Base-by-base conservation (phyloP, 345 rosid genomes). In the Salix brachista region DNA sequence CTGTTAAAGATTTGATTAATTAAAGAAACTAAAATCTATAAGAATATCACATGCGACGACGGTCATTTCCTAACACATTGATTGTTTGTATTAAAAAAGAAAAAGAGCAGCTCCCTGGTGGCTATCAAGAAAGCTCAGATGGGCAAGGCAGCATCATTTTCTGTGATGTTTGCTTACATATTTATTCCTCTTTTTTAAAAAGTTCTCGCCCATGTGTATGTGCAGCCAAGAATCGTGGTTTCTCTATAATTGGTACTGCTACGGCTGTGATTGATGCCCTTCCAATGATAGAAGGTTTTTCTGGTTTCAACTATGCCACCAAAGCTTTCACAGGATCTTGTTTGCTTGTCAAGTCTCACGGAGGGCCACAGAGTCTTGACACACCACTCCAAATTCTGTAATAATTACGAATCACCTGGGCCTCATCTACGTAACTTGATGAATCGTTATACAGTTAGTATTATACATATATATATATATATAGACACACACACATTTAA, bases 191-290 rank as follows among this genome's bases (percentile, higher is more conserved):
- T 65, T 76, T 65, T 25, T 68, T 0, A 26, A 79, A 78, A 70
- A 65, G 66, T 52, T 41, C 65, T 71, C 12, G 39, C 67, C 77
- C 75, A 81, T 80, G 81, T 84, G 75, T 70, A 66, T 77, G 82
- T 79, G 78, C 80, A 81, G 78, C 82, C 86, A 81, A 77, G 82
- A 83, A 83, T 81, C 82, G 78, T 80, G 81, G 80, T 70, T 79
- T 66, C 82, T 86, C 84, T 80, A 82, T 86, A 69, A 84, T 80
- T 61, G 72, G 75, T 26, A 69, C 75, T 74, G 75, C 78, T 78
- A 54, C 75, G n/a, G 82, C 48, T 77, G 79, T 81, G 85, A 81
- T 75, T 81, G 88, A 84, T 79, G 81, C 81, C 79, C 73, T 78
- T 73, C 69, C 80, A 68, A 60, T 76, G 77, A 67, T 78, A 82